phyloP scores from a whole-genome alignment of 2,329 filamentous ascomycete genomes.

The Kalmusia sp. region DNA sequence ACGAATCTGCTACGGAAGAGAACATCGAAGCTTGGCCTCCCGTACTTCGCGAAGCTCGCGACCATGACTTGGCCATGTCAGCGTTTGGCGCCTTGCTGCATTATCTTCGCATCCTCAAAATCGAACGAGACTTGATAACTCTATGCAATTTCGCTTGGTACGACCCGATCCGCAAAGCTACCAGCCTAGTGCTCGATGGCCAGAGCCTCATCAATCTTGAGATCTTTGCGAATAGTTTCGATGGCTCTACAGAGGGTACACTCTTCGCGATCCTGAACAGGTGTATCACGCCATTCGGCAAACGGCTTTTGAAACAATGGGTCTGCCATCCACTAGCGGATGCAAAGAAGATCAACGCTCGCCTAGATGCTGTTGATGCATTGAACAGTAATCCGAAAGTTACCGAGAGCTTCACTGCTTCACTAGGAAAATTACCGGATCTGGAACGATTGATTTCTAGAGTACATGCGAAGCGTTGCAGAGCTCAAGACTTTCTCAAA shows the following conservation, averaged over 20 bases:
- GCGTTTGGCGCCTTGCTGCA: conserved; percentile 87
- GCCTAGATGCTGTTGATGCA: conserved; percentile 91
- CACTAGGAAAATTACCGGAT: conserved; percentile 90
- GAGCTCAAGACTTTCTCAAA: conserved; percentile 87
- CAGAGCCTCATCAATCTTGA: conserved; percentile 99
- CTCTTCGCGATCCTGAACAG: conserved; percentile 90
- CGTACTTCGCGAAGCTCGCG: conserved; percentile 72
- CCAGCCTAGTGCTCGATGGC: conserved; percentile 89
- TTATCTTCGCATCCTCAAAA: conserved; percentile 82
- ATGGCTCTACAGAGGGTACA: conserved; percentile 84
- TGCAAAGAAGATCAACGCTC: conserved; percentile 85
- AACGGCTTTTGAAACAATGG: conserved; percentile 95
- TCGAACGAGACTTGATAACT: conserved; percentile 85
- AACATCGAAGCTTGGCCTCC: conserved; percentile 78
- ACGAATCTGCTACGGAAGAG: conserved; percentile 65
- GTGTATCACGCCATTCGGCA: conserved; percentile 96
- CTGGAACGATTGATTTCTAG: conserved; percentile 92
- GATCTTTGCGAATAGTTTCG: conserved; percentile 90
- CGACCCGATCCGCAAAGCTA: conserved; percentile 87
- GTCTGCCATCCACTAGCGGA: conserved; percentile 94
- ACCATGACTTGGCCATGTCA: conserved; percentile 87
- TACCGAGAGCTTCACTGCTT: conserved; percentile 86
- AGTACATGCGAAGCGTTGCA: conserved; percentile 90
- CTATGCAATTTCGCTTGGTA: conserved; percentile 93
- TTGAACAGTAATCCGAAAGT: conserved; percentile 82